A percentile compares a stretch with the other conserved stretches of the same genome.
phyloP scores from a whole-genome alignment of 345 rosid genomes.

The Anacardium occidentale region DNA sequence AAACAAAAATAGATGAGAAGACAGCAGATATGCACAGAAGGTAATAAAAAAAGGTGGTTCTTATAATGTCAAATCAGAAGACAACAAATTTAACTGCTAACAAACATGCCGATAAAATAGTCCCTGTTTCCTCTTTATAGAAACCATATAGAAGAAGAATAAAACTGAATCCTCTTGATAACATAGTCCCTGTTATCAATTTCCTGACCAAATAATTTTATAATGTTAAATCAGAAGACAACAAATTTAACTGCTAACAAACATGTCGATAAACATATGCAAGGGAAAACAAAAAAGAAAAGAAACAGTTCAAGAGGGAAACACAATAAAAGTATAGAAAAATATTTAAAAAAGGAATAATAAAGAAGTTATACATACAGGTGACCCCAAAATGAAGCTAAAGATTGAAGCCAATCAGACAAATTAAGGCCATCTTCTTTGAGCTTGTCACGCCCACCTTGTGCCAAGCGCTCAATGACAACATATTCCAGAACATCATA shows the following conservation, averaged over 20 bases:
- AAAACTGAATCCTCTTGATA: not conserved
- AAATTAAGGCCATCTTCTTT: slow-evolving; percentile 98
- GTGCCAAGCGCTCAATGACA: slow-evolving; percentile 93
- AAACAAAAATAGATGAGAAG: not conserved
- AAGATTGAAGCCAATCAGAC: slow-evolving; percentile 98
- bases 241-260: not conserved
- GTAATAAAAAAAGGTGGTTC: too few relatives aligned
- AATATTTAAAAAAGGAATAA: slow-evolving; percentile 12
- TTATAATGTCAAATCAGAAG: not conserved
- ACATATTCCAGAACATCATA: slow-evolving; percentile 97
- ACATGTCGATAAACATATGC: not conserved
- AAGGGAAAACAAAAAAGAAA: not conserved
- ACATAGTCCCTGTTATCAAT: not conserved
- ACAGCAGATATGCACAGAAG: not conserved
- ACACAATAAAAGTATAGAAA: not conserved
- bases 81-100: not conserved
- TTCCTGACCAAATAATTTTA: not conserved
- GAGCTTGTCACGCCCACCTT: slow-evolving; percentile 92
- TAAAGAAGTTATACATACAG: slow-evolving; percentile 68
- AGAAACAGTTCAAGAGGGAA: not conserved
- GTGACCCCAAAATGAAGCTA: slow-evolving; percentile 99
- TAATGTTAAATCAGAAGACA: not conserved
- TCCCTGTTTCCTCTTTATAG: too few relatives aligned
- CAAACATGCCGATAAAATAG: not conserved
- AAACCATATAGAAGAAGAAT: not conserved